A percentile compares a stretch with the other conserved stretches of the same genome.
phyloP scores from a whole-genome alignment of 805 yeast species.

The Hanseniaspora opuntiae region DNA sequence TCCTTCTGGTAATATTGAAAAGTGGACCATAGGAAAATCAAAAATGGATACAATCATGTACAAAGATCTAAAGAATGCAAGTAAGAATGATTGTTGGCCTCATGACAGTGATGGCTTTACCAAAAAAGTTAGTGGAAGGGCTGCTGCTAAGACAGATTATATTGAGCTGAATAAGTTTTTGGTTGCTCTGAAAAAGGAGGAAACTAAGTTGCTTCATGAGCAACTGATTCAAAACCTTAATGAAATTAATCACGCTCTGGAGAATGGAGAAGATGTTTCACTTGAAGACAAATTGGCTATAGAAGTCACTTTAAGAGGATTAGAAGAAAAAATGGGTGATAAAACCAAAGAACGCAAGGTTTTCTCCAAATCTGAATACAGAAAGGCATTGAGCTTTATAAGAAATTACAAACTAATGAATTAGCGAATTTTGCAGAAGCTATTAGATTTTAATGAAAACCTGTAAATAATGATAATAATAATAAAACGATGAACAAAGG shows the following conservation, averaged over 20 bases:
- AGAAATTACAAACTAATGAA: neutral
- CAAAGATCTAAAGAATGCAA: slow-evolving; percentile 79
- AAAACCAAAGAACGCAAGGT: neutral
- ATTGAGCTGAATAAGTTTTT: slow-evolving; percentile 1
- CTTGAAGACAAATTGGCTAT: slow-evolving; percentile 5
- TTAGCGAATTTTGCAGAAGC: no score
- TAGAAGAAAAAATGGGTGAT: neutral
- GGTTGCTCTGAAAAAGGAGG: neutral
- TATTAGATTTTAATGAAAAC: no score
- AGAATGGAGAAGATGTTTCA: neutral
- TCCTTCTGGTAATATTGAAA: slow-evolving; percentile 65
- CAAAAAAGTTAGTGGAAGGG: slow-evolving; percentile 19
- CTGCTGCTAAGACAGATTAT: neutral
- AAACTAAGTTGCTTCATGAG: neutral
- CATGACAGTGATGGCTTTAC: slow-evolving; percentile 43
- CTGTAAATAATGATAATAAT: no score
- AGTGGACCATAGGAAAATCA: slow-evolving; percentile 77
- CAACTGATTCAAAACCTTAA: neutral
- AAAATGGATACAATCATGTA: slow-evolving; percentile 53
- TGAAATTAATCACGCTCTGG: neutral
- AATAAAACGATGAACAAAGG: no score
- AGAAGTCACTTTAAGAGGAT: neutral
- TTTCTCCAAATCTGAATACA: slow-evolving; percentile 5
- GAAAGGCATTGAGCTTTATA: slow-evolving; percentile 1
- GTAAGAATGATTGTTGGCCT: slow-evolving; percentile 82